Conservation (phyloP, 2,329 filamentous ascomycete genomes). For the Aspergillus brasiliensis region DNA sequence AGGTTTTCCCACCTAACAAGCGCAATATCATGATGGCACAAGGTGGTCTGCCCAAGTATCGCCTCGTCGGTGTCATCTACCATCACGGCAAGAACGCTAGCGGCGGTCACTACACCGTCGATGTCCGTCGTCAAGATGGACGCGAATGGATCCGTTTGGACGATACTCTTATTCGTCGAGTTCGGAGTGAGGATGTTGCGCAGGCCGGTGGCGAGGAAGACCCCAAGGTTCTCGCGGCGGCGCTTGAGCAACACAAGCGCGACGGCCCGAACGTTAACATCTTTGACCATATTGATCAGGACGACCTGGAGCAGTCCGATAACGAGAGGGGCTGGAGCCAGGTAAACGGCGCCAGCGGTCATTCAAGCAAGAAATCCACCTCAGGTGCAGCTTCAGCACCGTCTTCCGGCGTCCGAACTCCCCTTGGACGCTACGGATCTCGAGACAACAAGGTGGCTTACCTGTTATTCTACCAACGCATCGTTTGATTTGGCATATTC, state of each 20-base stretch:
- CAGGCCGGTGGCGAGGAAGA: constrained; percentile 82
- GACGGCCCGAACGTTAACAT: constrained; percentile 64
- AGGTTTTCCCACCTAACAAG: constrained; percentile 78
- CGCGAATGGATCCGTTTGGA: constrained; percentile 95
- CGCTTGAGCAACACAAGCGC: constrained; percentile 67
- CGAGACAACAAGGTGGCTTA: constrained; percentile 98
- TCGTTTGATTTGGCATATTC: constrained; percentile 42
- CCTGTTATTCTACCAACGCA: constrained; percentile 88
- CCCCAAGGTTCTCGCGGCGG: constrained; percentile 66
- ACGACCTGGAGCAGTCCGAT: constrained; percentile 68
- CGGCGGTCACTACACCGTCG: constrained; percentile 96
- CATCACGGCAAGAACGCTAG: constrained; percentile 97
- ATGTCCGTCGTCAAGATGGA: constrained; percentile 91
- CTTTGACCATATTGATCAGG: constrained; percentile 68
- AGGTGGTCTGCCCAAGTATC: constrained; percentile 77
- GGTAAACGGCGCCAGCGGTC: constrained; percentile 64
- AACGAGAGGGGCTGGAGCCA: constrained; percentile 75
- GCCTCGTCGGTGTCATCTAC: constrained; percentile 87
- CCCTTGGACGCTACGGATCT: constrained; percentile 59
- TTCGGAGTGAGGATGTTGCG: constrained; percentile 85
- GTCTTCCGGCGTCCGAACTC: constrained; percentile 58
- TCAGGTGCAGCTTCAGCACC: constrained; percentile 57
- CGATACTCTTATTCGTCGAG: constrained; percentile 83
- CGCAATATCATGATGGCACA: constrained; percentile 66
- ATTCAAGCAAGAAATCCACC: constrained; percentile 70